Percentiles rank a stretch among this genome's conserved stretches.
These are phyloP conservation scores for Nannochloropsis salina DNA, from an alignment of 108 stramenopile genomes.

Conservation along the genomic window DNA sequence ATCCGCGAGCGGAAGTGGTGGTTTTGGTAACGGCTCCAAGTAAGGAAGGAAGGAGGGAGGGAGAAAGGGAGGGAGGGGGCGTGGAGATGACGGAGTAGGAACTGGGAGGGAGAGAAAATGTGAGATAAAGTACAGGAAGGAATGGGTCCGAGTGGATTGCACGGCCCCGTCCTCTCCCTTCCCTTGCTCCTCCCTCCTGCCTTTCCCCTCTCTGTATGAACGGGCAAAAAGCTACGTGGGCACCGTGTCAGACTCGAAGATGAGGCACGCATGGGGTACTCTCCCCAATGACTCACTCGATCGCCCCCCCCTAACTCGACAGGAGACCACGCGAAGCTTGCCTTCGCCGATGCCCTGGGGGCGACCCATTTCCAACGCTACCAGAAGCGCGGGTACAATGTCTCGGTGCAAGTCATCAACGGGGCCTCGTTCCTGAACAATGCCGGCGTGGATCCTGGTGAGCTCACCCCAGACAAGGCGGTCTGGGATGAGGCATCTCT, in stretches of 20 bases:
- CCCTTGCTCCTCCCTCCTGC: not conserved
- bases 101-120: too few relatives aligned
- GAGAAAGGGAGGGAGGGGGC: too few relatives aligned
- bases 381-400: not conserved
- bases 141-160: not conserved
- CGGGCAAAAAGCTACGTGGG: too few relatives aligned
- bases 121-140: not conserved
- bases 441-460: too few relatives aligned
- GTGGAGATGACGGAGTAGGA: too few relatives aligned
- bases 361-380: not conserved
- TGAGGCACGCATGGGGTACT: too few relatives aligned
- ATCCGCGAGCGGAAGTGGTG: not conserved
- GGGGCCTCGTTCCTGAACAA: not conserved
- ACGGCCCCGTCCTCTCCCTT: not conserved
- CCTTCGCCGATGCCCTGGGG: not conserved
- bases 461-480: too few relatives aligned
- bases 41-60: not conserved
- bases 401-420: not conserved
- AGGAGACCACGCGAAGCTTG: not conserved
- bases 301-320: not conserved
- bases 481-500: too few relatives aligned
- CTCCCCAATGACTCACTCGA: not conserved
- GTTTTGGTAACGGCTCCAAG: not conserved
- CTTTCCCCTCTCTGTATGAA: not conserved
- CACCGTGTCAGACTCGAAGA: too few relatives aligned